Percentiles rank a stretch among this genome's conserved stretches.
These are phyloP conservation scores for Sporothrix dimorphospora DNA, from an alignment of 2,329 filamentous ascomycete genomes.

Conservation along the genomic window DNA sequence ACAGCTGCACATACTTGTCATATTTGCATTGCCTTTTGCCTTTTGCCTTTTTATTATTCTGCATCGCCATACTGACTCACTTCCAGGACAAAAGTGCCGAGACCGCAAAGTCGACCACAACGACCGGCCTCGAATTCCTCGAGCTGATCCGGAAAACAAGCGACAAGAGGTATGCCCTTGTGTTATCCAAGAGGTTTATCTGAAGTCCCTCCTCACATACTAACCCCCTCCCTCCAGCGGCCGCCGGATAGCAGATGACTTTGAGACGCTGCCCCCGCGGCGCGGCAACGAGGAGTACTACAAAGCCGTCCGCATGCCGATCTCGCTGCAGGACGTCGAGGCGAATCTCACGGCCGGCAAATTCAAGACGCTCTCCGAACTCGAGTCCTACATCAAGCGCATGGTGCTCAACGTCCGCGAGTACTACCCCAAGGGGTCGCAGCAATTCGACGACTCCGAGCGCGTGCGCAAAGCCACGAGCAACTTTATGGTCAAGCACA, in stretches of 20 bases:
- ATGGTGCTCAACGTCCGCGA: conserved; percentile 88
- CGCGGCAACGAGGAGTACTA: conserved; percentile 75
- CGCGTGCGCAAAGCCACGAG: conserved; percentile 82
- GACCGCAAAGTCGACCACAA: conserved; percentile 68
- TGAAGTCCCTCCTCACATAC: neutral
- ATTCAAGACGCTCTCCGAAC: conserved; percentile 70
- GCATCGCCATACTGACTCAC: neutral
- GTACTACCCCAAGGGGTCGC: conserved; percentile 73
- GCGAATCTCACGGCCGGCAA: conserved; percentile 69
- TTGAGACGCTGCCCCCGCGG: conserved; percentile 70
- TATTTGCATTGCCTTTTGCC: neutral
- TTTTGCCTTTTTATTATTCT: neutral
- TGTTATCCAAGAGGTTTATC: too few relatives aligned
- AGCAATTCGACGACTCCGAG: conserved; percentile 81
- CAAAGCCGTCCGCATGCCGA: conserved; percentile 72
- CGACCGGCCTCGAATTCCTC: conserved; percentile 72
- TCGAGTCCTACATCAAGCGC: conserved; percentile 85
- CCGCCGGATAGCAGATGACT: conserved; percentile 73
- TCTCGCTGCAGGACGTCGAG: conserved; percentile 78
- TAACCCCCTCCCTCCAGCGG: conserved; percentile 53
- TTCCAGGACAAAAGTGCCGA: conserved; percentile 55
- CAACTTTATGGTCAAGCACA: conserved; percentile 84
- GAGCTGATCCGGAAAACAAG: conserved; percentile 74
- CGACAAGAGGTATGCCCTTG: conserved; percentile 85
- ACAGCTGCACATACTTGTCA: neutral